A percentile compares a stretch with the other conserved stretches of the same genome.
Evolutionary conservation across 1,284 basidiomycete genomes (phyloP).

Genomic region (Rhodotorula sp.): DNA sequence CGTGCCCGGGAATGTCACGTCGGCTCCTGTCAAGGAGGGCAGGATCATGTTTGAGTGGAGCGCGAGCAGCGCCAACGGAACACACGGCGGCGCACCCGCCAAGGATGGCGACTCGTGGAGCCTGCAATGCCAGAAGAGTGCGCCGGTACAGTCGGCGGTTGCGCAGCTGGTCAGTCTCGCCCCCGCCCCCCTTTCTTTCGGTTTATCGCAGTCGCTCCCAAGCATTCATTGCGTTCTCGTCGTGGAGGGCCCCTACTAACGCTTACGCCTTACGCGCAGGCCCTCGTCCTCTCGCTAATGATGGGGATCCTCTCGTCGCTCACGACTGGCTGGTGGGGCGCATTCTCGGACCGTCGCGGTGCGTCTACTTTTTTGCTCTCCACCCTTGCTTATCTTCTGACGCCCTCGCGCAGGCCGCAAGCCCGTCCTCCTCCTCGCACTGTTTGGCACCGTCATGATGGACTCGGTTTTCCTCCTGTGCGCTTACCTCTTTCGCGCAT

Average conservation of each 20-base stretch:
- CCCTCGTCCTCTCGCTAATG: constrained; percentile 26
- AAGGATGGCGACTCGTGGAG: constrained; percentile 15
- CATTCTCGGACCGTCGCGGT: constrained; percentile 28
- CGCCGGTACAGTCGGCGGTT: constrained; percentile 22
- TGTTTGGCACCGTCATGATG: constrained; percentile 37
- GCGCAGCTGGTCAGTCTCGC: constrained; percentile 15
- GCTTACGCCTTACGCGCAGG: constrained; percentile 3
- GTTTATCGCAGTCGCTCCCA: neutral
- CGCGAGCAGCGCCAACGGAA: neutral
- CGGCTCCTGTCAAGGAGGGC: neutral
- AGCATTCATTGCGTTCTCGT: no score
- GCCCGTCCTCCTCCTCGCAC: constrained; percentile 35
- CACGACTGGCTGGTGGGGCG: constrained; percentile 41
- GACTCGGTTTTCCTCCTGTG: constrained; percentile 41
- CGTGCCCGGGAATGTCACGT: neutral
- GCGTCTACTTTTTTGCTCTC: neutral
- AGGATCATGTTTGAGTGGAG: neutral
- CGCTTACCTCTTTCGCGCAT: neutral
- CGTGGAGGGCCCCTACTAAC: neutral
- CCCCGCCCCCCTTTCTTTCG: neutral
- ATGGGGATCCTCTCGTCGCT: constrained; percentile 38
- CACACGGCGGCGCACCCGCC: neutral
- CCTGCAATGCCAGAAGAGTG: constrained; percentile 24
- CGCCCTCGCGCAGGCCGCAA: constrained; percentile 22
- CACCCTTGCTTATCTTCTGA: no score